Evolutionary conservation across 2,329 filamentous ascomycete species (phyloP).

Genomic region (Xylaria multiplex): DNA sequence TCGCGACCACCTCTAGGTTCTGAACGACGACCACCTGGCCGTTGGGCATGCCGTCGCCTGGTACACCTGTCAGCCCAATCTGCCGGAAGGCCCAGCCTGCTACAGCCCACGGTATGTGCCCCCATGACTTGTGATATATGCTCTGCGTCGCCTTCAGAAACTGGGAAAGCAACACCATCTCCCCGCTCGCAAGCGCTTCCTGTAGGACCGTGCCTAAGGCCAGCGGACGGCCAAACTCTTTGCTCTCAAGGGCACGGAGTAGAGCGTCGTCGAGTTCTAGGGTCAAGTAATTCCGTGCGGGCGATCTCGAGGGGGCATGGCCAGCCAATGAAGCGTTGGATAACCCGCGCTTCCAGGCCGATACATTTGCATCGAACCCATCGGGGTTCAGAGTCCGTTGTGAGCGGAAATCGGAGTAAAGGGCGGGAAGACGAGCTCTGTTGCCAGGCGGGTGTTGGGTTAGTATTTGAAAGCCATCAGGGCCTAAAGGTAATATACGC

Average conservation of each 20-base stretch:
- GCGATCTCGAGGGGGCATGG: constrained; percentile 53
- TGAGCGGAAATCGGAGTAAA: constrained; percentile 86
- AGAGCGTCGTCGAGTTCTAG: constrained; percentile 71
- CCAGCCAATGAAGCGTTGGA: constrained; percentile 74
- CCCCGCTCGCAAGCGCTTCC: constrained; percentile 75
- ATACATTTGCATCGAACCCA: constrained; percentile 82
- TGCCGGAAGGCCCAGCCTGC: constrained; percentile 80
- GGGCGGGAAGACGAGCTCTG: constrained; percentile 80
- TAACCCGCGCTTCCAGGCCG: constrained; percentile 81
- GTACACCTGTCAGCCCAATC: constrained; percentile 66
- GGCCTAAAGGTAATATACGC: no score
- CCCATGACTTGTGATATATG: constrained; percentile 77
- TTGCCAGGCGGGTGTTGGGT: constrained; percentile 35
- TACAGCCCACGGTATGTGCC: constrained; percentile 74
- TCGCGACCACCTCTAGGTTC: constrained; percentile 69
- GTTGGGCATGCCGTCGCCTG: constrained; percentile 63
- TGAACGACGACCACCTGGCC: constrained; percentile 74
- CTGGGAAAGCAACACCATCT: constrained; percentile 75
- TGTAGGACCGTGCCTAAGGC: constrained; percentile 80
- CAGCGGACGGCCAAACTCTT: constrained; percentile 82
- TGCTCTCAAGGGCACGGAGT: constrained; percentile 75
- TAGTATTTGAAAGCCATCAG: constrained; percentile 14
- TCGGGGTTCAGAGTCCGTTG: constrained; percentile 83
- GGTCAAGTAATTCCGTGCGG: constrained; percentile 60
- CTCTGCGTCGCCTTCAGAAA: constrained; percentile 74